Base-by-base conservation (phyloP, 106 monocot species). In the Gastrodia elata region DNA sequence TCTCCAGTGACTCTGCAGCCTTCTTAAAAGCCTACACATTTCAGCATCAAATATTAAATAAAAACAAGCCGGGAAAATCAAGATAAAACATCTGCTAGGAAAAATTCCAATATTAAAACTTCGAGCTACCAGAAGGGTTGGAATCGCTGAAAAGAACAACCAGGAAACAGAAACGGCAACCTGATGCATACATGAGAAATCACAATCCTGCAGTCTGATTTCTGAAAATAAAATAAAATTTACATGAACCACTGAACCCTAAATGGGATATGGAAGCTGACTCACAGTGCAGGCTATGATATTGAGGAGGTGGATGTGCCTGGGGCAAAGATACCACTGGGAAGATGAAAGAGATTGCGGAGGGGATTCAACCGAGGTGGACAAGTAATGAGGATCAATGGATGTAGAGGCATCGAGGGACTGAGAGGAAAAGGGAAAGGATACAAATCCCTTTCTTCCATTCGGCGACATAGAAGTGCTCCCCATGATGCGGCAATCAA, bases 71-170 rank as follows among this genome's bases (percentile, higher is more conserved):
- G 11, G 6, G 18, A 76, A 40, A 39, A 25, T 18, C 49, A 67
- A 55, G 10, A n/a, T 49, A 68, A 61, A n/a, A 61, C 22, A 6
- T 39, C 10, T 46, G 10, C 27, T 11, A 22, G 6, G n/a, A 52
- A 6, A 32, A 79, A 39, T 61, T 65, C n/a, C 5, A 5, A 72
- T 38, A 55, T 30, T n/a, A 18, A 59, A 70, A 25, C 33, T 73
- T 37, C 13, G 34, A 75, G 81, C 3, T 6, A 90, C 90, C 90
- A 90, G 46, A 74, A 94, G 75, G 46, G 90, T 74, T 0, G 94
- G 94, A 68, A 94, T 90, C 8, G 90, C 90, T 20, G 90, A 85
- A 58, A 90, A 77, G 73, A 90, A 87, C 13, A 94, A 32, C 85
- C 90, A 90, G 0, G 86, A 82, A 9, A 86, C 72, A 1, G 94